Percentiles rank a stretch among this genome's conserved stretches.
These are phyloP conservation scores for Kwoniella dendrophila DNA, from an alignment of 768 basidiomycete genomes.

Conservation along the genomic window DNA sequence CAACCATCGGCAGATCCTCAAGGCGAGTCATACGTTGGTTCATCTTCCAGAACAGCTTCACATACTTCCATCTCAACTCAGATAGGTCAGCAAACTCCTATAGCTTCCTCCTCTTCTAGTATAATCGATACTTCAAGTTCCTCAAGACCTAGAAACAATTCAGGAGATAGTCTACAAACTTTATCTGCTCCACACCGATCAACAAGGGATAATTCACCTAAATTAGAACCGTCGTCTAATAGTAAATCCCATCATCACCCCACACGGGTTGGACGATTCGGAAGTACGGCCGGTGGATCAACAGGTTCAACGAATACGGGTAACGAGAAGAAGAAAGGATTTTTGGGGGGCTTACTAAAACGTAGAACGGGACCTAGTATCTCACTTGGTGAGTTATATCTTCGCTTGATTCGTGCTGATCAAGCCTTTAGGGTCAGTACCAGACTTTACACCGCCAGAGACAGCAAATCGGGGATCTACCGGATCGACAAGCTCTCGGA, in stretches of 20 bases:
- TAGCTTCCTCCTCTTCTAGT: constrained; percentile 16
- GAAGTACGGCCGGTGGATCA: constrained; percentile 33
- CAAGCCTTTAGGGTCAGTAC: neutral
- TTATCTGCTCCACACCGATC: constrained; percentile 24
- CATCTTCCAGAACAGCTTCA: constrained; percentile 22
- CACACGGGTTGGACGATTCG: constrained; percentile 31
- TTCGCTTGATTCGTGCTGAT: neutral
- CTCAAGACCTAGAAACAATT: constrained; percentile 28
- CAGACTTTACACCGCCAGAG: constrained; percentile 27
- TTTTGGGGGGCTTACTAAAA: constrained; percentile 48
- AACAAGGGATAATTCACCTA: constrained; percentile 14
- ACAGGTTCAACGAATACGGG: constrained; percentile 18
- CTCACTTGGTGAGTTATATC: constrained; percentile 25
- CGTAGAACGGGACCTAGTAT: constrained; percentile 36
- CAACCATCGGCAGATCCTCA: constrained; percentile 21
- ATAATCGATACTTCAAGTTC: constrained; percentile 1
- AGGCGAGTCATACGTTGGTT: neutral
- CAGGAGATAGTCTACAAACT: constrained; percentile 38
- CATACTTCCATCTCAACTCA: constrained; percentile 26
- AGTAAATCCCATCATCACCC: constrained; percentile 13
- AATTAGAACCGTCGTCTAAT: constrained; percentile 8
- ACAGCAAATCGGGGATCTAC: constrained; percentile 31
- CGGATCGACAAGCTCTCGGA: constrained; percentile 31
- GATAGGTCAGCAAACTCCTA: constrained; percentile 13
- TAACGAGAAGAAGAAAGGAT: constrained; percentile 50